Evolutionary conservation across 1,139 yeast genomes (phyloP), one percentile per base, ranked within the genome.

Genomic region (Zygosaccharomyces pseudobailii): DNA sequence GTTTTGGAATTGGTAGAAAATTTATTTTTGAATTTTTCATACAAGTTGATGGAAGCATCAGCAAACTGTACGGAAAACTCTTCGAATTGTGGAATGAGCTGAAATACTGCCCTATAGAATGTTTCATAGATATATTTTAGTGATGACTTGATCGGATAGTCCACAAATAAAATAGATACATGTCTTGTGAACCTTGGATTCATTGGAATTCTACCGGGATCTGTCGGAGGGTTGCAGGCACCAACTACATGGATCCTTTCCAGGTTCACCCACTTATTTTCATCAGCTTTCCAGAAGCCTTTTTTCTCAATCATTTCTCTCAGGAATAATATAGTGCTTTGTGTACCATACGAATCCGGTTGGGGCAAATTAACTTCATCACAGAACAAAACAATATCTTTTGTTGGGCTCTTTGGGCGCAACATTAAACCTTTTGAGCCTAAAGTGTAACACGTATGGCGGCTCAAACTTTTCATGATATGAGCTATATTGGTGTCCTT

Each of bases 191-290:
- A 84, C 44, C 97, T 70, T n/a, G 71, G 64, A 1, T 81, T 70
- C 31, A 92, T 63, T 3, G 63, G 65, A 17, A 75, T 71, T 55
- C 98, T 74, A 0, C 97, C 96, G 2, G 81, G 79, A 65, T 87
- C 95, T 1, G 81, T 73, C 0, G 96, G 84, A 0, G 97, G 92
- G 59, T 92, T 92, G 65, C 97, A 92, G 0, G 98, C 97, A 5
- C 95, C 97, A 9, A 90, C 95, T 69, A 92, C 77, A 60, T 86
- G 95, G 34, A 92, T 73, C 45, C 80, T 76, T 17, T 74, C 71
- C n/a, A 88, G 53, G 0, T 71, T 56, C 1, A 90, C 79, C 96
- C 96, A 90, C 37, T 74, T 75, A 45, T 73, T 72, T 34, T 79
- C 81, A 8, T 67, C 61, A 1, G 74, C 65, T 49, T 78, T 73